Evolutionary conservation across 2,329 filamentous ascomycete genomes (phyloP).

Genomic region (Penicillium fuscoglaucum): DNA sequence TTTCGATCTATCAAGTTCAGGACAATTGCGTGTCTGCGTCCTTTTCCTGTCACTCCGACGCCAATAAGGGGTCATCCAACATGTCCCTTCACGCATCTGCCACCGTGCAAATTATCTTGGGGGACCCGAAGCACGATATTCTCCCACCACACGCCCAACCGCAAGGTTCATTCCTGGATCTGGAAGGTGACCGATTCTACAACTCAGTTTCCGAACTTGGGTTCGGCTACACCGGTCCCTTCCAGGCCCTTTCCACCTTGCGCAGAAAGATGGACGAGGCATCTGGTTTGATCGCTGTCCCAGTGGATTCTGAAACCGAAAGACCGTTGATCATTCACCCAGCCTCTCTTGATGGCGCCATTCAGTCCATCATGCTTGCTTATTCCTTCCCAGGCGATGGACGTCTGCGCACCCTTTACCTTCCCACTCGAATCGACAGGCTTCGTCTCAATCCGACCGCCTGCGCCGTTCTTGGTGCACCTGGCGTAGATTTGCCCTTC

Average conservation of each 20-base stretch:
- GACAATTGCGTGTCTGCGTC: slow-evolving; percentile 5
- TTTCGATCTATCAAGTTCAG: slow-evolving; percentile 15
- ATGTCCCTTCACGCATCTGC: slow-evolving; percentile 23
- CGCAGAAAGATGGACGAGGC: slow-evolving; percentile 24
- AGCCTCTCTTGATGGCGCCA: slow-evolving; percentile 19
- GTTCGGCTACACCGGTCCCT: slow-evolving; percentile 29
- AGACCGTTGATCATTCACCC: slow-evolving; percentile 18
- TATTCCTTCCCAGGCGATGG: slow-evolving; percentile 27
- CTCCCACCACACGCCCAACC: slow-evolving; percentile 6
- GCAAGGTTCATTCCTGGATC: slow-evolving; percentile 12
- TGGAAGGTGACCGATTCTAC: slow-evolving; percentile 30
- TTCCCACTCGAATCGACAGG: slow-evolving; percentile 24
- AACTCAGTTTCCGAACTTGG: slow-evolving; percentile 25
- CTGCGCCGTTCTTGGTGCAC: slow-evolving; percentile 6
- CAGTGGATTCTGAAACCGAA: neutral
- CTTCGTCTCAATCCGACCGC: slow-evolving; percentile 19
- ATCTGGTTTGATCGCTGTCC: slow-evolving; percentile 19
- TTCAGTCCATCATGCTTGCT: slow-evolving; percentile 26
- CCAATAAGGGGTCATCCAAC: slow-evolving; percentile 16
- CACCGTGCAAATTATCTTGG: slow-evolving; percentile 12
- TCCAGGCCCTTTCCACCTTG: slow-evolving; percentile 20
- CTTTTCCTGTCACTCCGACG: slow-evolving; percentile 24
- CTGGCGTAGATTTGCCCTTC: slow-evolving; percentile 18
- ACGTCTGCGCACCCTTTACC: slow-evolving; percentile 20
- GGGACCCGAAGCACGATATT: slow-evolving; percentile 5